Evolutionary conservation across 768 basidiomycete genomes (phyloP).

Genomic region (Termitomyces sp.): DNA sequence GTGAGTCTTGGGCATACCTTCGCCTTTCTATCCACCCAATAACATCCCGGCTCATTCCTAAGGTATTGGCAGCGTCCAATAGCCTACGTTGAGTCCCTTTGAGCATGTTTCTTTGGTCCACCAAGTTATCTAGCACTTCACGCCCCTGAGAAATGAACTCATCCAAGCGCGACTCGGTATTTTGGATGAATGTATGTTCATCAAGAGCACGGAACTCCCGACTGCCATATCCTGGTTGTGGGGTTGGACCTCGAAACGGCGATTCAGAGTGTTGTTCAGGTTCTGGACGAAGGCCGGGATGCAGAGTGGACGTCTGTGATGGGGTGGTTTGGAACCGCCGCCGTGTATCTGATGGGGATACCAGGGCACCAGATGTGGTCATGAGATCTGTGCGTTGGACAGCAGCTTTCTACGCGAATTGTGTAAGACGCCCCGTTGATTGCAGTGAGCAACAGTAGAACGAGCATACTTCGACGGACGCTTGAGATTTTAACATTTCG

Average conservation of each 20-base stretch:
- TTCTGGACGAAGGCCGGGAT: constrained; percentile 48
- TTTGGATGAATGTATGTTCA: constrained; percentile 88
- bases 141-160: constrained; percentile 90
- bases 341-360: constrained; percentile 55
- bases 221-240: constrained; percentile 47
- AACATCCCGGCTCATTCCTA: constrained; percentile 90
- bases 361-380: constrained; percentile 34
- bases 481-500: constrained; percentile 69
- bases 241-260: constrained; percentile 68
- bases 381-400: constrained; percentile 66
- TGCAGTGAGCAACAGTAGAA: neutral
- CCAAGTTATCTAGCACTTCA: constrained; percentile 87
- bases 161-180: constrained; percentile 79
- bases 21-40: constrained; percentile 97
- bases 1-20: constrained; percentile 52
- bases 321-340: constrained; percentile 57
- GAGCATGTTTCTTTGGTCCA: constrained; percentile 89
- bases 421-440: neutral
- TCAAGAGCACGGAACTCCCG: constrained; percentile 79
- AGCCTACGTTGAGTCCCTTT: constrained; percentile 92
- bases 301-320: constrained; percentile 46
- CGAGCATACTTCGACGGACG: constrained; percentile 39
- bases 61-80: constrained; percentile 87
- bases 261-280: constrained; percentile 67
- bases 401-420: constrained; percentile 47